Percentiles rank a stretch among this genome's conserved stretches.
Evolutionary conservation across 768 basidiomycete species (phyloP).

Genomic region (Lyophyllum shimeji): DNA sequence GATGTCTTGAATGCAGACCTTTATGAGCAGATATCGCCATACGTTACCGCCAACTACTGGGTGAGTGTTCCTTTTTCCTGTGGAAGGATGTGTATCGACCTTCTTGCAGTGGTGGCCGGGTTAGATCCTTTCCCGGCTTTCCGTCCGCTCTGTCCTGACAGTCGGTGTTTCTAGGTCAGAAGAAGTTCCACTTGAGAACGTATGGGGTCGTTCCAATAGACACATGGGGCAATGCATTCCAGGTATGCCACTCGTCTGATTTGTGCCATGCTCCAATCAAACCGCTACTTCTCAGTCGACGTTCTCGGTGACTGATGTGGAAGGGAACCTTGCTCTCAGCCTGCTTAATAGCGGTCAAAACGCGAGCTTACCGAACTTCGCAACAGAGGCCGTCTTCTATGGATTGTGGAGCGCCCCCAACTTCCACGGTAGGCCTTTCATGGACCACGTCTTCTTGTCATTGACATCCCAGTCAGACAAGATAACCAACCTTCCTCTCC

Average conservation of each 20-base stretch:
- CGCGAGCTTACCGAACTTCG: conserved; percentile 29
- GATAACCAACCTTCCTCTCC: conserved; percentile 24
- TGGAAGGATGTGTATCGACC: background rate
- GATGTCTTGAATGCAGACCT: conserved; percentile 33
- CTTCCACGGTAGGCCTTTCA: conserved; percentile 29
- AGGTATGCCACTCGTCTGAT: conserved; percentile 18
- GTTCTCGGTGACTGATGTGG: conserved; percentile 31
- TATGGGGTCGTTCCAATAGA: conserved; percentile 31
- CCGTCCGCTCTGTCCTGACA: background rate
- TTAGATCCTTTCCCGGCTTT: conserved; percentile 6
- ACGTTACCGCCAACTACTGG: conserved; percentile 40
- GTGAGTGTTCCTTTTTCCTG: conserved; percentile 16
- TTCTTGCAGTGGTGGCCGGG: conserved; percentile 36
- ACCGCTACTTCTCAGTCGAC: conserved; percentile 23
- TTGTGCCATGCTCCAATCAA: background rate
- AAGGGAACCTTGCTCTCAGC: conserved; percentile 26
- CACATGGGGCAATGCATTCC: conserved; percentile 31
- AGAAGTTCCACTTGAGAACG: conserved; percentile 36
- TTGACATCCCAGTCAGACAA: conserved; percentile 21
- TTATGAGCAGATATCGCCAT: conserved; percentile 30
- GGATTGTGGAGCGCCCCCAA: conserved; percentile 31
- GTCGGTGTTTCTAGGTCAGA: conserved; percentile 21
- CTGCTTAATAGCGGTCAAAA: conserved; percentile 34
- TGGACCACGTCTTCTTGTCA: background rate
- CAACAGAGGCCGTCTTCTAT: conserved; percentile 31